Conservation (phyloP, 1,284 basidiomycete species). For the Ganoderma lingzhi region DNA sequence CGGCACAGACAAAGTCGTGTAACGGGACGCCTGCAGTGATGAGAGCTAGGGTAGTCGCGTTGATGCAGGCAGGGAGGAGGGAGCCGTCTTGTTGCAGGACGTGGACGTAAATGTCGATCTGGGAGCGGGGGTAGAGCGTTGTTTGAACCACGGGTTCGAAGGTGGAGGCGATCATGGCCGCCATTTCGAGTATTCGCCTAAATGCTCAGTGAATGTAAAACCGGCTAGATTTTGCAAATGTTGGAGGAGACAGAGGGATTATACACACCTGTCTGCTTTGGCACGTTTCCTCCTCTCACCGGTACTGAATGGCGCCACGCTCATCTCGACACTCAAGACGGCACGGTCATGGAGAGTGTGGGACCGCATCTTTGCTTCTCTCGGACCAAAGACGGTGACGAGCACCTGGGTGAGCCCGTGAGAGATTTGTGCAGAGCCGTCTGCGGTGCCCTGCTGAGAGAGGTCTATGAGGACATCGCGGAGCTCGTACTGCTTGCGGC, state of each 20-base stretch:
- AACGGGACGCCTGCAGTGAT: constrained; percentile 92
- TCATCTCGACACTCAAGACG: constrained; percentile 87
- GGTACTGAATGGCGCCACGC: constrained; percentile 86
- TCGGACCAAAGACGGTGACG: constrained; percentile 90
- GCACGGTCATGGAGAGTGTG: constrained; percentile 85
- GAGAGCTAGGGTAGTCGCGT: constrained; percentile 93
- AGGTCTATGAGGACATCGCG: constrained; percentile 86
- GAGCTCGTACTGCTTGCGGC: constrained; percentile 89
- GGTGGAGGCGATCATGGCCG: constrained; percentile 88
- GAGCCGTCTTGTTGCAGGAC: constrained; percentile 95
- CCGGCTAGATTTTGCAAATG: neutral
- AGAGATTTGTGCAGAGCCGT: constrained; percentile 85
- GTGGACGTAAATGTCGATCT: constrained; percentile 94
- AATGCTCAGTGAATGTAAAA: constrained; percentile 24
- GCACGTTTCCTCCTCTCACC: constrained; percentile 79
- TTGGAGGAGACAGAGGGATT: constrained; percentile 13
- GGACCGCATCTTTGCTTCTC: constrained; percentile 83
- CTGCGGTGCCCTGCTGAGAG: constrained; percentile 78
- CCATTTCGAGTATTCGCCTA: constrained; percentile 91
- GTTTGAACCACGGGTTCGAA: constrained; percentile 96
- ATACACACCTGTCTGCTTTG: constrained; percentile 87
- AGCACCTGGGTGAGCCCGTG: constrained; percentile 93
- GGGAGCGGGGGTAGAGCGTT: constrained; percentile 90
- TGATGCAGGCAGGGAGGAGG: constrained; percentile 92
- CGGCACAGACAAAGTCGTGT: constrained; percentile 89